Base-by-base conservation (phyloP, 208 protist species). In the Angomonas deanei region DNA sequence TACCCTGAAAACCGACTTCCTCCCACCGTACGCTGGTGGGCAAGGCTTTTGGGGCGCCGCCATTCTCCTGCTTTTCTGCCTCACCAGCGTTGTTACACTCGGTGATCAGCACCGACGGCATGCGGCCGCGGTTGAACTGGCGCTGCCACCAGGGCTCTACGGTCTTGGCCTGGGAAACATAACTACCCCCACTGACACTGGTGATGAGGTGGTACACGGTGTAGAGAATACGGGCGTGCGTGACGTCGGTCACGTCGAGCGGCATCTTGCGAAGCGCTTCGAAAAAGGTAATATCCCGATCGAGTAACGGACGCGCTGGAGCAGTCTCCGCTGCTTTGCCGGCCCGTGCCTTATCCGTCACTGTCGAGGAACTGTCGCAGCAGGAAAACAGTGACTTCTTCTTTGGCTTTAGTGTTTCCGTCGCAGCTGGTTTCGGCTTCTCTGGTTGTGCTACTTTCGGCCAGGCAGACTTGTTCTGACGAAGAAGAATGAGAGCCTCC, bases 1-100 rank as follows among this genome's bases (percentile, higher is more conserved):
- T 61, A 21, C 88, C 88, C 53, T 94, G 88, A 60, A 94, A 94
- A 1, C 88, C 88, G 13, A 94, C 68, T 1, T 33, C 49, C 60
- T 94, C 82, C 84, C 88, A 94, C 32, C 61, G 47, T 1, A 82
- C 62, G 6, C 64, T 26, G 23, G 58, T 65, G 30, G 61, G 56
- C 33, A 50, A 52, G 23, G 24, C 50, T 17, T 46, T 60, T 23
- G 21, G 24, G 0, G 42, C 13, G n/a, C 32, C 38, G 15, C 2
- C 38, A 33, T 17, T 24, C 1, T 52, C 13, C 33, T 53, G 5
- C 2, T 19, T 3, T 1, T 23, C 39, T 6, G 6, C 32, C 3
- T 27, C 10, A 0, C 2, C 11, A 10, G 2, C 4, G 0, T 23
- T 3, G 15, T 5, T 23, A 27, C n/a, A 38, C 17, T 58, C 53